Evolutionary conservation across 1,139 yeast genomes (phyloP), one percentile per base, ranked within the genome.

Genomic region (Meyerozyma elateridarum): DNA sequence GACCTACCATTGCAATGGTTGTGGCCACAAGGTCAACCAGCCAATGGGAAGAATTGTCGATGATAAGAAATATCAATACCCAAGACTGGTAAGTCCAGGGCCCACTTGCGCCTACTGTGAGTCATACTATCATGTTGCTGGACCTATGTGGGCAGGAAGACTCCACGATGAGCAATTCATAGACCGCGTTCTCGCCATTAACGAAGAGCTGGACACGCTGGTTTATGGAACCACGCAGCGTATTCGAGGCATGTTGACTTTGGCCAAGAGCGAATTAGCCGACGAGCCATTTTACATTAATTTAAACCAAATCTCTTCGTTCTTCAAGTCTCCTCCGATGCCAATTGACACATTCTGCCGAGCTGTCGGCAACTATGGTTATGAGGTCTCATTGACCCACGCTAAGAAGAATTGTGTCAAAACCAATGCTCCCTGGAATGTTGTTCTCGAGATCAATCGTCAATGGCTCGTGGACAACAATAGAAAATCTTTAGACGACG

Each of bases 121-220:
- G 2, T 70, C 70, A 36, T 67, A 73, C 4, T 75, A 75, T 51
- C 94, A 84, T 51, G 55, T 91, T 26, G 91, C 93, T 2, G 99
- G 99, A 1, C 99, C 99, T 36, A 85, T 91, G 96, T 91, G 95
- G 83, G 85, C 76, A 8, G 96, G 93, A 0, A 64, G 70, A 2
- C 59, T 91, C 33, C 97, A 89, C 50, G 72, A 81, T 50, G 54
- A 56, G 21, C 74, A 70, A 13, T 91, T 88, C 47, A 66, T 91
- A 29, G 69, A 76, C 22, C 72, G 67, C 43, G 70, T 89, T 30
- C 63, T 85, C 34, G 64, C 70, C 14, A 61, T 82, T 28, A 79
- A 79, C 42, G 54, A 57, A 16, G 54, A 61, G 14, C 59, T 65
- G 37, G 79, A 73, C 35, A 64, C 66, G 9, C 65, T 62, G 2